Evolutionary conservation across 306 rosid species (phyloP).

Genomic region (Hylodesmum podocarpum): DNA sequence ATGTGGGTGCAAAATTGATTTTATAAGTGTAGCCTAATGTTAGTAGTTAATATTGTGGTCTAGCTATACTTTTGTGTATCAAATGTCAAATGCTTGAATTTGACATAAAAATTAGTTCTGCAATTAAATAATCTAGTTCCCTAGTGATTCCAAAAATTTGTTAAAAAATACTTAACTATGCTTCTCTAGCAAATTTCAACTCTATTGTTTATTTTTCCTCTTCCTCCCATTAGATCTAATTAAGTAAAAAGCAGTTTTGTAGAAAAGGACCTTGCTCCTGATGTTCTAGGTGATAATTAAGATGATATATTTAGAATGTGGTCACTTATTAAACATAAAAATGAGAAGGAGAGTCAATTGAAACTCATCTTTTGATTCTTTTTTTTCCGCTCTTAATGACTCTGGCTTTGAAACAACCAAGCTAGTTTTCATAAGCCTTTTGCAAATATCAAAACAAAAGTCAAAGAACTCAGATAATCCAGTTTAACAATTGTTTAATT

Average conservation of each 20-base stretch:
- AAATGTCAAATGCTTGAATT: background rate
- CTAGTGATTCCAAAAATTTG: background rate
- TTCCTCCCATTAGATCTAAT: background rate
- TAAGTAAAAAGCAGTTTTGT: background rate
- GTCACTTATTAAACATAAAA: background rate
- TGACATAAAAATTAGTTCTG: background rate
- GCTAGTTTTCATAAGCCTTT: background rate
- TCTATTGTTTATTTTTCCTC: background rate
- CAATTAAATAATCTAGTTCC: background rate
- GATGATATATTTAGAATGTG: background rate
- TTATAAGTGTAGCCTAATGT: background rate
- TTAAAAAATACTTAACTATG: background rate
- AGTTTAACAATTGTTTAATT: no score
- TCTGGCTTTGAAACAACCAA: background rate
- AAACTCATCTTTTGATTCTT: background rate
- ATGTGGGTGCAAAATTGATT: background rate
- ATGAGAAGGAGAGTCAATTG: background rate
- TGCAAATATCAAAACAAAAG: background rate
- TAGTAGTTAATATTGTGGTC: background rate
- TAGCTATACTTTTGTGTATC: background rate
- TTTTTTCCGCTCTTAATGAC: background rate
- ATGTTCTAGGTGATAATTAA: background rate
- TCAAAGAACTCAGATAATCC: background rate
- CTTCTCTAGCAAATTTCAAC: background rate
- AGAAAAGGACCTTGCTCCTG: background rate